phyloP scores from a whole-genome alignment of 208 protist species.

The Histomonas meleagridis region DNA sequence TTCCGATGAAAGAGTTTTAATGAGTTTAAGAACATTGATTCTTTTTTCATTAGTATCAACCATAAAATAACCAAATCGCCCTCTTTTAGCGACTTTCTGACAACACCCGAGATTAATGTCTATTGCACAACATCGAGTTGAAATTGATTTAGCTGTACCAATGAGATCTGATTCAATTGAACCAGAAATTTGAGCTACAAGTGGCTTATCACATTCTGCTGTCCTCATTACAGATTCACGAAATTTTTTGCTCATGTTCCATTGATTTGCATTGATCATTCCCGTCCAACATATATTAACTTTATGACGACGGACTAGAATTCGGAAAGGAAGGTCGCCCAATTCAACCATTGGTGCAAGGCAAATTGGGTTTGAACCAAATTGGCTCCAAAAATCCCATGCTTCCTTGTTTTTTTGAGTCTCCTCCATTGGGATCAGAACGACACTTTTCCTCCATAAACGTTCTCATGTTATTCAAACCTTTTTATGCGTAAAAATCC shows the following conservation, averaged over 20 bases:
- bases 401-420: not conserved
- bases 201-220: not conserved
- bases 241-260: conserved; percentile 21
- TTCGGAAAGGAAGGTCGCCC: not conserved
- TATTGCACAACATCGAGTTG: not conserved
- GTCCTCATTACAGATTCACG: not conserved
- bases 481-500: no score
- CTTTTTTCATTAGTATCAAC: conserved; percentile 2
- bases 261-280: conserved; percentile 13
- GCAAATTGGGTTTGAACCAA: not conserved
- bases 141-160: not conserved
- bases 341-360: conserved; percentile 22
- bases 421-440: no score
- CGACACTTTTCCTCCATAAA: no score
- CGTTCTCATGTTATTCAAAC: no score
- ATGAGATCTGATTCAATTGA: conserved; percentile 4
- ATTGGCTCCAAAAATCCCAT: not conserved
- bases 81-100: conserved; percentile 30
- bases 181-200: not conserved
- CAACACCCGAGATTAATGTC: conserved; percentile 28
- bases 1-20: not conserved
- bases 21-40: not conserved
- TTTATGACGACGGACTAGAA: not conserved
- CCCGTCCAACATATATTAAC: conserved; percentile 28
- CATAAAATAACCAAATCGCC: conserved; percentile 3